Evolutionary conservation across 2,329 filamentous ascomycete species (phyloP).

Genomic region (Alternaria sp.): DNA sequence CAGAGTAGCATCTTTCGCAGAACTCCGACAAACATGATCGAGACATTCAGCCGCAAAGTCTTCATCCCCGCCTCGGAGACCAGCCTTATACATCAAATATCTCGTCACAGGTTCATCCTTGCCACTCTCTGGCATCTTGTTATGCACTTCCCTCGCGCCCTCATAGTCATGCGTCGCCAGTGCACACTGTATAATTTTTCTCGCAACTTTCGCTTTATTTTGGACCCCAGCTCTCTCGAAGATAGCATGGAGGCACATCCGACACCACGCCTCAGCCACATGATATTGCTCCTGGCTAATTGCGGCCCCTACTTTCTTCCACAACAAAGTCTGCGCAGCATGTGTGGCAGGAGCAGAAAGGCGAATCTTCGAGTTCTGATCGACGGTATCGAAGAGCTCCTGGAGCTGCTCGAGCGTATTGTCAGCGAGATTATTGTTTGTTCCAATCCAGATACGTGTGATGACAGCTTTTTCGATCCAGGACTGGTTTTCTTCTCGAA

Average conservation of each 20-base stretch:
- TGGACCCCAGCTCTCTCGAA: constrained; percentile 72
- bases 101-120: constrained; percentile 71
- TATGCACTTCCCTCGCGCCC: constrained; percentile 65
- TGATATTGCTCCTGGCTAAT: constrained; percentile 64
- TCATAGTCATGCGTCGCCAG: constrained; percentile 66
- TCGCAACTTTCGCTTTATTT: constrained; percentile 74
- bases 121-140: constrained; percentile 66
- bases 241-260: constrained; percentile 69
- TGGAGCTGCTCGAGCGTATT: constrained; percentile 52
- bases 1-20: constrained; percentile 66
- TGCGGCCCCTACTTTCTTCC: constrained; percentile 76
- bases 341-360: constrained; percentile 70
- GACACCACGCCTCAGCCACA: constrained; percentile 74
- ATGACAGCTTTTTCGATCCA: constrained; percentile 77
- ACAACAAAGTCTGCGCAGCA: constrained; percentile 76
- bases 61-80: constrained; percentile 67
- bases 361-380: constrained; percentile 55
- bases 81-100: constrained; percentile 79
- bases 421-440: constrained; percentile 53
- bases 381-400: constrained; percentile 58
- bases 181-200: constrained; percentile 77
- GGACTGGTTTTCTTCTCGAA: constrained; percentile 58
- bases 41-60: constrained; percentile 71
- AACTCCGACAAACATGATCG: constrained; percentile 64
- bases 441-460: constrained; percentile 72